A percentile compares a stretch with the other conserved stretches of the same genome.
These are phyloP conservation scores for Nitzschia sp. DNA, from an alignment of 108 stramenopile genomes.

Conservation along the genomic window DNA sequence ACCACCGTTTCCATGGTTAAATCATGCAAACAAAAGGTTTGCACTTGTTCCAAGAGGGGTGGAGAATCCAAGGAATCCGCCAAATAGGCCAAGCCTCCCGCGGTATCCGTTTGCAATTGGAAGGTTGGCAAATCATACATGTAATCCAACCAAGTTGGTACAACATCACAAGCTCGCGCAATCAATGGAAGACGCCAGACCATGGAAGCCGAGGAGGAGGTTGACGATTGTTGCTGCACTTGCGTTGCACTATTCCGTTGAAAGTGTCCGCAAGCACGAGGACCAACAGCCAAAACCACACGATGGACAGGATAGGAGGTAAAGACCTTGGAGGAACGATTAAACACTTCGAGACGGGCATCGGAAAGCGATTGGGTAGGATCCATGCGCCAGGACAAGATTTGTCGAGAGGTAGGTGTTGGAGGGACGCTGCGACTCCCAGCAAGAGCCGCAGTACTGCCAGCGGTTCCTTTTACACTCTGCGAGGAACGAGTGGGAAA, in stretches of 20 bases:
- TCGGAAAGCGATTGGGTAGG: slow-evolving; percentile 53
- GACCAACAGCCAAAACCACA: slow-evolving; percentile 54
- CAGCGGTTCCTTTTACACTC: no score
- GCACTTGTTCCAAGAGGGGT: slow-evolving; percentile 7
- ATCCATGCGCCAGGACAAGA: slow-evolving; percentile 52
- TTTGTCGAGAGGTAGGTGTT: background rate
- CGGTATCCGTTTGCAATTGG: slow-evolving; percentile 17
- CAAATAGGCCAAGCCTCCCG: slow-evolving; percentile 27
- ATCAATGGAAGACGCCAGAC: slow-evolving; percentile 26
- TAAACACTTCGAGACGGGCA: slow-evolving; percentile 44
- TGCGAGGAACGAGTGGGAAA: no score
- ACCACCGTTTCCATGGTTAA: slow-evolving; percentile 2
- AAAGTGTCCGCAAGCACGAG: slow-evolving; percentile 55
- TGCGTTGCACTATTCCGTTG: slow-evolving; percentile 31
- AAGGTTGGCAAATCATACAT: slow-evolving; percentile 17
- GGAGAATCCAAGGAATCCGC: slow-evolving; percentile 16
- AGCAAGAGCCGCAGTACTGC: no score
- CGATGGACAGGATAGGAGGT: slow-evolving; percentile 51
- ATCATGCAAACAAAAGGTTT: slow-evolving; percentile 23
- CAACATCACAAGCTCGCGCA: slow-evolving; percentile 22
- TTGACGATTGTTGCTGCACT: background rate
- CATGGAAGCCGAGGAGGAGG: background rate
- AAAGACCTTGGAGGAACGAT: slow-evolving; percentile 39
- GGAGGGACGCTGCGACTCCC: no score
- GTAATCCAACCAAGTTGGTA: slow-evolving; percentile 27